A percentile compares a stretch with the other conserved stretches of the same genome.
phyloP scores from a whole-genome alignment of 1,284 basidiomycete genomes.

The Leccinum subatratum region DNA sequence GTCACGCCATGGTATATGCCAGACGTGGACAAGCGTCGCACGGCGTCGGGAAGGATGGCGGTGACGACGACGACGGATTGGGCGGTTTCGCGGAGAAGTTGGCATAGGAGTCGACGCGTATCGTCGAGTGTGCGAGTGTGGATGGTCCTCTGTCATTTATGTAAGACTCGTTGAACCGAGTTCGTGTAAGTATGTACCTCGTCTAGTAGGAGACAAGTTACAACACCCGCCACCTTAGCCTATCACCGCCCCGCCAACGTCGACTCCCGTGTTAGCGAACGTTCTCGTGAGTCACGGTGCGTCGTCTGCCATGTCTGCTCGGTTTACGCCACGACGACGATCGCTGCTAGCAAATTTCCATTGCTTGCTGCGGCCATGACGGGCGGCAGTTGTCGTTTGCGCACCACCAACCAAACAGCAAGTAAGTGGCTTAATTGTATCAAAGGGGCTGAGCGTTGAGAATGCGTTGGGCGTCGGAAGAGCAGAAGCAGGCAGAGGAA shows the following conservation, averaged over 20 bases:
- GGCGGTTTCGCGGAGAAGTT: constrained; percentile 52
- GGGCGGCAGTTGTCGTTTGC: neutral
- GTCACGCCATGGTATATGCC: constrained; percentile 75
- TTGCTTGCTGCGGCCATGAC: neutral
- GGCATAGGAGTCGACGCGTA: constrained; percentile 30
- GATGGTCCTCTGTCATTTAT: neutral
- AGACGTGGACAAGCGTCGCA: constrained; percentile 1
- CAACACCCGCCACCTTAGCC: too few species aligned
- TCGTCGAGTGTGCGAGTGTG: constrained; percentile 5
- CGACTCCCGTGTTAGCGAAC: neutral
- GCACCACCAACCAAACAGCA: neutral
- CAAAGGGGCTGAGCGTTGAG: neutral
- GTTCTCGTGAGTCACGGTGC: neutral
- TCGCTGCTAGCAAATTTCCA: neutral
- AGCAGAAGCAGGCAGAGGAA: too few species aligned
- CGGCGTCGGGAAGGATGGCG: constrained; percentile 35
- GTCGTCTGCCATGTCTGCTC: neutral
- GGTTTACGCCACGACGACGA: neutral
- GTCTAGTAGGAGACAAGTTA: too few species aligned
- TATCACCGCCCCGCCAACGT: too few species aligned
- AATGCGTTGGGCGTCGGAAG: too few species aligned
- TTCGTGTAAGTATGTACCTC: too few species aligned
- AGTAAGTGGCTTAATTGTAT: neutral
- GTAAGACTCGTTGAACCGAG: too few species aligned
- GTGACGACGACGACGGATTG: constrained; percentile 64